Percentiles rank a stretch among this genome's conserved stretches.
phyloP scores from a whole-genome alignment of 2,329 filamentous ascomycete genomes.

The Penicillium polonicum region DNA sequence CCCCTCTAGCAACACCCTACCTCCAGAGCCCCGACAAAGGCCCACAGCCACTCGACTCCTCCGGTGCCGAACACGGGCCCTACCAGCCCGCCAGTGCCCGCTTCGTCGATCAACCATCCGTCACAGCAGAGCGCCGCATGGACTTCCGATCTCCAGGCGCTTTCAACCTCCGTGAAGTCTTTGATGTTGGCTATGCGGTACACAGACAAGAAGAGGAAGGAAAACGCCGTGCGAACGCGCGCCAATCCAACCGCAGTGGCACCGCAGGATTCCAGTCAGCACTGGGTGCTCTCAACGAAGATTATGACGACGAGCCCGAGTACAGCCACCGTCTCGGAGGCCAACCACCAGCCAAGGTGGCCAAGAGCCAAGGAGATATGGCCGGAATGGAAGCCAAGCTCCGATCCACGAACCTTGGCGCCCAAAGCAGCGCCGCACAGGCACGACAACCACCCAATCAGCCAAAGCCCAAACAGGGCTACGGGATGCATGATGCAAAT shows the following conservation, averaged over 20 bases:
- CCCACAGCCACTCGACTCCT: conserved; percentile 56
- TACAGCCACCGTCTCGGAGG: conserved; percentile 52
- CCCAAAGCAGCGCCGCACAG: conserved; percentile 60
- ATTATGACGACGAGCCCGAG: conserved; percentile 61
- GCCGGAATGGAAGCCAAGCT: conserved; percentile 82
- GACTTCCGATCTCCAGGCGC: conserved; percentile 96
- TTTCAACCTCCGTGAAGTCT: conserved; percentile 93
- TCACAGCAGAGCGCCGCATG: conserved; percentile 63
- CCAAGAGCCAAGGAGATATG: conserved; percentile 60
- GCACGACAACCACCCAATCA: conserved; percentile 58
- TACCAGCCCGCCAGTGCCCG: conserved; percentile 52
- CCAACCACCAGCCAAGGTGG: conserved; percentile 63
- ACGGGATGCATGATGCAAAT: conserved; percentile 82
- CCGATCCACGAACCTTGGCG: conserved; percentile 73
- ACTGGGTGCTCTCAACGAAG: conserved; percentile 65
- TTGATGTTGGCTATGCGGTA: conserved; percentile 97
- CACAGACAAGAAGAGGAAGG: conserved; percentile 94
- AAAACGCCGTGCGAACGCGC: conserved; percentile 82
- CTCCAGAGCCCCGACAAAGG: conserved; percentile 55
- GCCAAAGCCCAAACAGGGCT: conserved; percentile 58
- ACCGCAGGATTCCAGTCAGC: conserved; percentile 61
- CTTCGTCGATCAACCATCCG: conserved; percentile 56
- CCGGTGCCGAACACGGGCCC: conserved; percentile 37
- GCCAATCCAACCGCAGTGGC: conserved; percentile 64
- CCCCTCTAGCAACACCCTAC: conserved; percentile 68